Percentiles rank a stretch among this genome's conserved stretches.
These are phyloP conservation scores for Kluyveromyces dobzhanskii DNA, from an alignment of 805 yeast genomes.

Conservation along the genomic window DNA sequence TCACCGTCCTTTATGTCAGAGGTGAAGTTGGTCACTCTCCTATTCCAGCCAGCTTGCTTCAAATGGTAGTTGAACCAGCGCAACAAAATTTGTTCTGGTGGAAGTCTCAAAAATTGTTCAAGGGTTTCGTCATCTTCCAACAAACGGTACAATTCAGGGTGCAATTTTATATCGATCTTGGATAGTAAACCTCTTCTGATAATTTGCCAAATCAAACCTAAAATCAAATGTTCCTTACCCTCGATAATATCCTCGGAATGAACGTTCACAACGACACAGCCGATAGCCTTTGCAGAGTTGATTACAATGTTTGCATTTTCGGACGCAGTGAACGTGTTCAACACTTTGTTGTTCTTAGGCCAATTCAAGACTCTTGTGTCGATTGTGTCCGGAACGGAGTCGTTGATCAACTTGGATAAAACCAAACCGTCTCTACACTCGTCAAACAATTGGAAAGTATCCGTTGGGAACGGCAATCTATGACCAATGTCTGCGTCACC, in stretches of 20 bases:
- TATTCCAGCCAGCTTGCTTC: constrained; percentile 82
- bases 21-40: constrained; percentile 81
- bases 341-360: constrained; percentile 69
- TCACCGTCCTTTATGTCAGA: constrained; percentile 91
- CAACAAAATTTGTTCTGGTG: constrained; percentile 93
- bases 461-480: constrained; percentile 85
- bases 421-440: constrained; percentile 95
- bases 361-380: constrained; percentile 94
- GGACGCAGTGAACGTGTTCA: constrained; percentile 90
- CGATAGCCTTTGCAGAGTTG: constrained; percentile 98
- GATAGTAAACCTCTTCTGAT: constrained; percentile 91
- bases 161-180: constrained; percentile 91
- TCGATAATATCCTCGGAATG: constrained; percentile 93
- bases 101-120: constrained; percentile 91
- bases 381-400: constrained; percentile 96
- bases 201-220: constrained; percentile 95
- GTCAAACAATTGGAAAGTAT: constrained; percentile 90
- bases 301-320: constrained; percentile 97
- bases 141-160: constrained; percentile 91
- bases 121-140: constrained; percentile 94
- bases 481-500: constrained; percentile 83
- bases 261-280: constrained; percentile 95
- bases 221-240: constrained; percentile 84
- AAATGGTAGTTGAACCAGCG: constrained; percentile 98
- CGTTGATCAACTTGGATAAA: constrained; percentile 87